phyloP scores from a whole-genome alignment of 805 yeast genomes.

The Spathaspora girioi region DNA sequence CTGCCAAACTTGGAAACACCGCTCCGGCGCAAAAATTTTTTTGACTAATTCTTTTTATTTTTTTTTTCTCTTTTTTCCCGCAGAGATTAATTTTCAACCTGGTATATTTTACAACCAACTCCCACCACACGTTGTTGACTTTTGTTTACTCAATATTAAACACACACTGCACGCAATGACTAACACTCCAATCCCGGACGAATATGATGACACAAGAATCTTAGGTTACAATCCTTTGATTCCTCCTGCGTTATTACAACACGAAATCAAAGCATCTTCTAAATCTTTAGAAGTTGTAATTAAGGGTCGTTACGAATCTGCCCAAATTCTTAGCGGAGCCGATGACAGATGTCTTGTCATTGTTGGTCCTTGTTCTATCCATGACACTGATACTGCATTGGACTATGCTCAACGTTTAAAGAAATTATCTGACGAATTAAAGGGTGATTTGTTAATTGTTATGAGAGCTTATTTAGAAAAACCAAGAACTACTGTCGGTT shows the following conservation, averaged over 20 bases:
- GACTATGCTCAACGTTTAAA: conserved; percentile 78
- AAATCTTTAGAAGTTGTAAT: conserved; percentile 60
- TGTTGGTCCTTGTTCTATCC: conserved; percentile 97
- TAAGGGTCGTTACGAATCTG: conserved; percentile 75
- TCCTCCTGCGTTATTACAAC: conserved; percentile 87
- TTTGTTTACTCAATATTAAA: too few species aligned
- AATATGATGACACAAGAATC: conserved; percentile 72
- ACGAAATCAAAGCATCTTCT: conserved; percentile 69
- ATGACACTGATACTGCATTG: conserved; percentile 83
- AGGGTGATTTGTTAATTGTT: conserved; percentile 73
- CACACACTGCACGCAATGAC: conserved; percentile 17
- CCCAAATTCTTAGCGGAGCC: conserved; percentile 64
- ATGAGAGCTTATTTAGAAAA: conserved; percentile 98
- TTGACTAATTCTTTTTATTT: neutral
- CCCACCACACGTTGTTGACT: neutral
- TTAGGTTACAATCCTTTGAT: conserved; percentile 91
- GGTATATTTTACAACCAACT: neutral
- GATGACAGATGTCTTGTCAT: conserved; percentile 85
- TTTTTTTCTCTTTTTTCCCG: neutral
- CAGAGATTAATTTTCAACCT: neutral
- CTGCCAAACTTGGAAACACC: neutral
- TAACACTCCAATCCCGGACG: conserved; percentile 56
- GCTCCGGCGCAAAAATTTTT: neutral
- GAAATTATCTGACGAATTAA: conserved; percentile 63
- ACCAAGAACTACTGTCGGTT: conserved; percentile 98